Base-by-base conservation (phyloP, 2,329 filamentous ascomycete species). In the Pseudocercospora crystallina region DNA sequence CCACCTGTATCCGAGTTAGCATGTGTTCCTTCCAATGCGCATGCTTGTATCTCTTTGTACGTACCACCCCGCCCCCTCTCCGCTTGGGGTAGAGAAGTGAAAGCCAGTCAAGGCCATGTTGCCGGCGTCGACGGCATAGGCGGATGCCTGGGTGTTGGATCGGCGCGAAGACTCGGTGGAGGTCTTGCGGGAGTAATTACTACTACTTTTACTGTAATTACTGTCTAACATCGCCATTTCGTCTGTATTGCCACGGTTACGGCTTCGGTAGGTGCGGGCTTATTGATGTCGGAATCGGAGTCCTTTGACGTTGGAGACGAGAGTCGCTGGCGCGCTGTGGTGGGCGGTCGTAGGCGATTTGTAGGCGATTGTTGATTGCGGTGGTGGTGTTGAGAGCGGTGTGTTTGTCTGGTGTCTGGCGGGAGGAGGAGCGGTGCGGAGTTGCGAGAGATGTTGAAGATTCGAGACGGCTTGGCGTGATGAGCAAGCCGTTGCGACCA, bases 21-120 rank as follows among this genome's bases (percentile, higher is more conserved):
- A 46, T 40, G 42, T 10, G 34, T 14, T 34, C 32, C 15, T 12
- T 20, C 9, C 39, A 13, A 13, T 48, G 41, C 34, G 34, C 32
- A 34, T 30, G 29, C 31, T 43, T 43, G 46, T 37, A 49, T 26
- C 4, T 26, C 20, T 26, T 26, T 31, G 13, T 49, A 57, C 60
- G 32, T 51, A 61, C 60, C 59, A 61, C 59, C 54, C 60, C 62
- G 54, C 65, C 81, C 86, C 81, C 77, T 83, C 86, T 82, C 84
- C 82, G 78, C 89, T 41, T 26, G 51, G 91, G 89, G 90, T 91
- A 84, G 87, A 95, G 84, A 95, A 96, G 79, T 95, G 90, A 77
- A 94, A 87, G 71, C 88, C 88, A 72, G 85, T 85, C 66, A 96
- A 80, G 69, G 78, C 80, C 71, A 84, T 80, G 64, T 84, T 80